Base-by-base conservation (phyloP, 371 early-diverging fungal species). In the Mucor irregularis region DNA sequence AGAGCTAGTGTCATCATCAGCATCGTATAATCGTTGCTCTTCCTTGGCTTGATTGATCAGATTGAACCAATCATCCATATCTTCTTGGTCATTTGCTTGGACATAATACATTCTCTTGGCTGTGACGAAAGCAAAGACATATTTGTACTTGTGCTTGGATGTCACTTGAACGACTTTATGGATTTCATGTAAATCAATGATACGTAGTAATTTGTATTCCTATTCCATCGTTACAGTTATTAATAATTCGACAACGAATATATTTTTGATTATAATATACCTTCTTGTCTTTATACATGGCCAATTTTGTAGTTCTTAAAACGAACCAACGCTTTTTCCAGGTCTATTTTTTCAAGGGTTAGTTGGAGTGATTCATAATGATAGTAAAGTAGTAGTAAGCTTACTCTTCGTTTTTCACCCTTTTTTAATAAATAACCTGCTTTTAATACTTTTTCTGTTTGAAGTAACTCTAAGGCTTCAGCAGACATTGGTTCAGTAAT, bases 271-370 rank as follows among this genome's bases (percentile, higher is more conserved):
- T 25, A 6, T 26, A 40, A 25, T 28, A 56, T 74, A 86, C 87
- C 81, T 90, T 91, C 31, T 84, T 87, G 64, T 89, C 90, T 71
- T 93, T 88, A 74, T 93, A 93, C 69, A 92, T 90, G 13, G 91
- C 88, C 19, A 93, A 69, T 59, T 85, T 84, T 0, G 87, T 87
- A 5, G 89, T 78, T 52, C 91, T 65, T 46, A 93, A 74, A 7
- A 93, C 92, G 68, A 93, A 93, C 92, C 91, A 93, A 35, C 91
- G 80, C 49, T 82, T 84, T 66, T 90, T 92, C 94, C 92, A 93
- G 7, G 83, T 86, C 91, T 90, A 38, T 22, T 5, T 3, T 68
- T 5, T 38, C 26, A 59, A 44, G 11, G 22, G 10, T 22, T 5
- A 28, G 19, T 35, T 37, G 48, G 22, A 28, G n/a, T n/a, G n/a